phyloP scores from a whole-genome alignment of 148 eudicot genomes.

The Heliamphora exappendiculata region DNA sequence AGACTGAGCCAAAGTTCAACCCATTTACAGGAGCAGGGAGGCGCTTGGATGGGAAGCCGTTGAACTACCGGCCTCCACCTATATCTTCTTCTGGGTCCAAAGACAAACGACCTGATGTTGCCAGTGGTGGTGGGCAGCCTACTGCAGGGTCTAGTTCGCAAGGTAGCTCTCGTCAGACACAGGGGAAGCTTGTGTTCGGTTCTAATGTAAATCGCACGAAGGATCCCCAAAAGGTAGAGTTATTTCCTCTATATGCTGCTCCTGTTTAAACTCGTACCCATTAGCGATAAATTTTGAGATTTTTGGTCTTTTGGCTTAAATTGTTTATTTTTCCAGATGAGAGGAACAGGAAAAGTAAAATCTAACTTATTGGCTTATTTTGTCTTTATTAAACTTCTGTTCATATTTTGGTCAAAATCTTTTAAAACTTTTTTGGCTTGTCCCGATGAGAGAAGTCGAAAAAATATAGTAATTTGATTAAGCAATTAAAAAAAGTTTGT shows the following conservation, averaged over 20 bases:
- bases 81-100: conserved; percentile 40
- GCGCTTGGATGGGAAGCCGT: conserved; percentile 77
- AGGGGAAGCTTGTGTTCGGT: conserved; percentile 90
- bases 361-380: too few relatives aligned
- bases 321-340: too few relatives aligned
- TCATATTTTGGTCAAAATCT: too few relatives aligned
- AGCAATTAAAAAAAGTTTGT: too few relatives aligned
- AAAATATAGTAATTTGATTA: too few relatives aligned
- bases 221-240: conserved; percentile 48
- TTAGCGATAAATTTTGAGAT: too few relatives aligned
- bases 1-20: conserved; percentile 70
- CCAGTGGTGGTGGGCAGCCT: conserved; percentile 31
- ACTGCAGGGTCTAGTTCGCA: conserved; percentile 58
- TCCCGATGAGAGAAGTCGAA: too few relatives aligned
- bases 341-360: too few relatives aligned
- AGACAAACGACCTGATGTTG: conserved; percentile 40
- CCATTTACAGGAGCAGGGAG: conserved; percentile 71
- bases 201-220: conserved; percentile 42
- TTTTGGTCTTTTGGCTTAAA: too few relatives aligned
- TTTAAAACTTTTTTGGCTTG: too few relatives aligned
- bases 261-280: too few relatives aligned
- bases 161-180: conserved; percentile 50
- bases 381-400: too few relatives aligned
- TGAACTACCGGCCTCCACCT: conserved; percentile 38
- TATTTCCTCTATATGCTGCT: neutral